These are phyloP conservation scores for Clavulina sp. DNA, from an alignment of 768 basidiomycete genomes.

Conservation along the genomic window DNA sequence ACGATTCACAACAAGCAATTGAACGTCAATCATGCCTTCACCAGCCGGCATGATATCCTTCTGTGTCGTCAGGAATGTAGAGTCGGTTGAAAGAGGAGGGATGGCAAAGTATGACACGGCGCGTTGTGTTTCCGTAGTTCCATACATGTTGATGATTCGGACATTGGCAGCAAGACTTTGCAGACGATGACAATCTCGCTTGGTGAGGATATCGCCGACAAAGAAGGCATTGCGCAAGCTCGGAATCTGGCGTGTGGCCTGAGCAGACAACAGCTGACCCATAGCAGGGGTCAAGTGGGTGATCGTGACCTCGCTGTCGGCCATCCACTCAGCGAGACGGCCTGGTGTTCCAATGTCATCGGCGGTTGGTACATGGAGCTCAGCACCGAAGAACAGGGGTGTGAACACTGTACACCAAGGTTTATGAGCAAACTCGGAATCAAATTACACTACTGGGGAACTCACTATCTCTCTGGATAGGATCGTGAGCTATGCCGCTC, in stretches of 20 bases:
- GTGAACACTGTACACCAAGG: conserved; percentile 64
- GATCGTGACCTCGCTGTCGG: conserved; percentile 72
- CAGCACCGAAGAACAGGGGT: conserved; percentile 90
- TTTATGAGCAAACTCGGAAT: not conserved
- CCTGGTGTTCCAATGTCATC: conserved; percentile 97
- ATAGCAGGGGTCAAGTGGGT: conserved; percentile 98
- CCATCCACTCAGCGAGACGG: conserved; percentile 97
- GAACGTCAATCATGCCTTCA: conserved; percentile 93
- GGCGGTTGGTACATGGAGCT: conserved; percentile 86
- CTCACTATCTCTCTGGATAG: conserved; percentile 96
- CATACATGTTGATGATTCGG: conserved; percentile 98
- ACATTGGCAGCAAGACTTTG: conserved; percentile 87
- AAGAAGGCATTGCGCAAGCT: conserved; percentile 86
- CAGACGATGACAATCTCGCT: conserved; percentile 88
- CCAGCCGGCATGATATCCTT: conserved; percentile 99
- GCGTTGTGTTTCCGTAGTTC: conserved; percentile 96
- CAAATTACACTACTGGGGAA: conserved; percentile 10
- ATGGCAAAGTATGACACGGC: conserved; percentile 96
- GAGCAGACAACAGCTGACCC: conserved; percentile 93
- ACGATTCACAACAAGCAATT: conserved; percentile 89
- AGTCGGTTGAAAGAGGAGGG: conserved; percentile 64
- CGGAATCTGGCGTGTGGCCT: conserved; percentile 66
- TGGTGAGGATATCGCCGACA: conserved; percentile 97
- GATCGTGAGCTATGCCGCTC: conserved; percentile 96
- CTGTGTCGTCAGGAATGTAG: conserved; percentile 80